A percentile compares a stretch with the other conserved stretches of the same genome.
These are phyloP conservation scores for Vicia villosa DNA, from an alignment of 306 rosid species.

Conservation along the genomic window DNA sequence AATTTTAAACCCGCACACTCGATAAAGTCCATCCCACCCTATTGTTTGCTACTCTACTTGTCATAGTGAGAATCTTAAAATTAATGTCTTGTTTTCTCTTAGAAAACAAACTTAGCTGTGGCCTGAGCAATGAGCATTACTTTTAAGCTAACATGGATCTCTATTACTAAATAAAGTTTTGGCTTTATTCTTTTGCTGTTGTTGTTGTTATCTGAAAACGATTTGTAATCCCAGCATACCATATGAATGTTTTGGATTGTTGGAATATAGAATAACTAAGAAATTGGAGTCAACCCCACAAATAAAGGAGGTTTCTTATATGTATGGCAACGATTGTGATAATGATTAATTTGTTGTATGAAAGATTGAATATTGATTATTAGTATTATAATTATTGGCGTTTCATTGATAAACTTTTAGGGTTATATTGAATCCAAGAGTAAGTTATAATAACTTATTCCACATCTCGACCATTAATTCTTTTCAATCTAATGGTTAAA, in stretches of 20 bases:
- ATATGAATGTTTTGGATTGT: slow-evolving; percentile 7
- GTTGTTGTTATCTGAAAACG: slow-evolving; percentile 30
- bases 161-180: slow-evolving; percentile 27
- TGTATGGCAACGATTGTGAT: not conserved
- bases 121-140: no score
- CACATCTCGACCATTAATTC: no score
- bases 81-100: not conserved
- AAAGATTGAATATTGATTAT: no score
- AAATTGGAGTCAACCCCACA: slow-evolving; percentile 5
- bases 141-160: not conserved
- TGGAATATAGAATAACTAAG: not conserved
- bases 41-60: no score
- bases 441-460: no score
- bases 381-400: no score
- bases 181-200: not conserved
- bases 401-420: not conserved
- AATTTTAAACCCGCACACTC: no score
- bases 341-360: not conserved
- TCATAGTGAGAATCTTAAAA: not conserved
- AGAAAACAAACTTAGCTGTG: slow-evolving; percentile 6
- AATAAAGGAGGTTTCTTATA: not conserved
- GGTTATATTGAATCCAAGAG: no score
- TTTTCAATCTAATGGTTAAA: no score
- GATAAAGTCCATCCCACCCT: no score
- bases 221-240: not conserved